A percentile compares a stretch with the other conserved stretches of the same genome.
These are phyloP conservation scores for Lepidium africanum DNA, from an alignment of 345 rosid species.

Conservation along the genomic window DNA sequence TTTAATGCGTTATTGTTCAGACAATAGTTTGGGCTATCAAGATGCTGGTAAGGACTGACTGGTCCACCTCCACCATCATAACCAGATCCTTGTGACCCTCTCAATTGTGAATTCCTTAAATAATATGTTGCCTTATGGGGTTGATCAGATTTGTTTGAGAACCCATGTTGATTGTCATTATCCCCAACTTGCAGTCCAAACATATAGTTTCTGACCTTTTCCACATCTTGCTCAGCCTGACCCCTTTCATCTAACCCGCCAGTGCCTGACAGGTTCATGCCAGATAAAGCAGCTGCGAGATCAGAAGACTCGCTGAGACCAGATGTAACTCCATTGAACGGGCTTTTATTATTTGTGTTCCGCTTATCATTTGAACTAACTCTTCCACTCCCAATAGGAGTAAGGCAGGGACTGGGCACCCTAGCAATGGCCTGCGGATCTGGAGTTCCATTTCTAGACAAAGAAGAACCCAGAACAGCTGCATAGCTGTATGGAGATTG, in stretches of 20 bases:
- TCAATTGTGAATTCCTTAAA: slow-evolving; percentile 43
- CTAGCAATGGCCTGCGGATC: slow-evolving; percentile 72
- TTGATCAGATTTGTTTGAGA: slow-evolving; percentile 36
- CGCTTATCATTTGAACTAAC: slow-evolving; percentile 52
- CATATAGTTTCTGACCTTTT: slow-evolving; percentile 43
- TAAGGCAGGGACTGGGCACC: slow-evolving; percentile 83
- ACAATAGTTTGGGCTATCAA: slow-evolving; percentile 43
- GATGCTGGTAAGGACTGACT: slow-evolving; percentile 39
- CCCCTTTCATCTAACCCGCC: slow-evolving; percentile 38
- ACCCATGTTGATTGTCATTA: slow-evolving; percentile 39
- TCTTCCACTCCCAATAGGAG: slow-evolving; percentile 87
- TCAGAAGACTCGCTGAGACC: slow-evolving; percentile 47
- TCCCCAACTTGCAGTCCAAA: slow-evolving; percentile 42
- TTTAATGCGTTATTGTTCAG: slow-evolving; percentile 44
- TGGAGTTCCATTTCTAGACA: slow-evolving; percentile 84
- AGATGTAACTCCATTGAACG: slow-evolving; percentile 50
- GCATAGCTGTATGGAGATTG: slow-evolving; percentile 64
- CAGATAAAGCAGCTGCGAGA: slow-evolving; percentile 58
- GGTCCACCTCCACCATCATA: slow-evolving; percentile 41
- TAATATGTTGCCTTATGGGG: slow-evolving; percentile 30
- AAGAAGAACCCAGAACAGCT: slow-evolving; percentile 65
- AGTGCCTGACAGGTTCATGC: slow-evolving; percentile 50
- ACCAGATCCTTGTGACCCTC: slow-evolving; percentile 54
- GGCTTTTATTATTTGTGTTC: slow-evolving; percentile 36
- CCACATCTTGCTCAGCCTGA: slow-evolving; percentile 39